Evolutionary conservation across 164 flowering plant genomes (phyloP), one percentile per base, ranked within the genome.

Genomic region (Annona cherimola): DNA sequence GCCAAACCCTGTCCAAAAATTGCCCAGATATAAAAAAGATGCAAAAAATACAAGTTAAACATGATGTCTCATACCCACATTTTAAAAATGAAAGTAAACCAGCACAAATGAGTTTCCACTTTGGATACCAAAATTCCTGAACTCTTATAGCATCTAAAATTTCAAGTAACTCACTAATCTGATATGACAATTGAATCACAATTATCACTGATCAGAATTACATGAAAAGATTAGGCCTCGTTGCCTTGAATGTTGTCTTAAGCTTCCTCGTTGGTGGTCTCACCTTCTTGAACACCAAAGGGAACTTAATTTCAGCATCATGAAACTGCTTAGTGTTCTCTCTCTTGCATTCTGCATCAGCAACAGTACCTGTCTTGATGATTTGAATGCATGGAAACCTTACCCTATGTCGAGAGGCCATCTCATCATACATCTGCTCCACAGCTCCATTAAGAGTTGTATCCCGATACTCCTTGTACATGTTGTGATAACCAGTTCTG

Each of bases 311-410:
- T 20, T 78, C 71, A 57, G 76, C 71, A 63, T 78, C 72, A 18
- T 75, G 75, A 44, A 78, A 78, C 70, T 78, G 81, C 62, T 78
- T 75, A 16, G 78, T 75, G 63, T 67, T 75, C 20, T 78, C 81
- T 50, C 80, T 63, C 76, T 78, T 78, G 80, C 80, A 78, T 11
- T 71, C 69, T 61, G 71, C 68, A n/a, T 74, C 77, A 18, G 80
- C 77, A 8, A 78, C 59, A 63, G 77, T 74, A 18, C 77, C 80
- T 20, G 80, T 78, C 63, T 78, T 78, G 61, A 78, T 78, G 64
- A 78, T 78, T 68, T 77, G 80, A 43, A 77, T 77, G 68, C 80
- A 77, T 6, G 80, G 80, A 41, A n/a, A 74, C 80, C 80, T 77
- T 57, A 77, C 80, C 18, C 80, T 61, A 62, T 77, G 80, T 3